Evolutionary conservation across 805 yeast genomes (phyloP), one percentile per base, ranked within the genome.

Genomic region (Limtongia smithiae): DNA sequence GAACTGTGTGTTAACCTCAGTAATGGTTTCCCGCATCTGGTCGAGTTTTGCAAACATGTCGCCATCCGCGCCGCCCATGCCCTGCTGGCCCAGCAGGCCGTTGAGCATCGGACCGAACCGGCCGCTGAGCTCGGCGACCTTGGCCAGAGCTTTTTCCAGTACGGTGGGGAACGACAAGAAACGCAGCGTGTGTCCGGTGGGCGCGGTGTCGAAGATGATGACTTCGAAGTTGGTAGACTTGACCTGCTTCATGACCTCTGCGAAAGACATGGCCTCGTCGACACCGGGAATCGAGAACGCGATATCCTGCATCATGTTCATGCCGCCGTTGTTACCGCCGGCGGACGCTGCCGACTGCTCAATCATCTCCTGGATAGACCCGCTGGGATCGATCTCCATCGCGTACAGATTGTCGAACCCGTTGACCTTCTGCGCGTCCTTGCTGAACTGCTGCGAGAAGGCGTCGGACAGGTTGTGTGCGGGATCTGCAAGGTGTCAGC

Each of bases 391-490:
- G 65, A 93, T 93, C 71, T 93, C 99, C 98, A 93, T 93, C 73
- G 97, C 94, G 27, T 91, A 83, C 62, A 93, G 75, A 64, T 93
- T 93, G 37, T 78, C 64, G 71, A 91, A 76, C 1, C 97, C 97
- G 27, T 91, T 86, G 25, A 93, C 97, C 48, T 82, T 77, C 66
- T 96, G 80, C 2, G 99, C 97, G 60, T 93, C 98, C 66, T 93
- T 93, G 62, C 95, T 95, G 65, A 93, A 93, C 67, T 93, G 93
- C 68, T 93, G 98, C 66, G 96, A 96, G 71, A 93, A 93, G 2
- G 98, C 98, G 68, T 93, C 99, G 36, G 95, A 85, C 60, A 93
- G 75, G 66, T 93, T 93, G 70, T 93, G 99, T 3, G 99, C 99
- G 11, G 99, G 99, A 70, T 93, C 99, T 1, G 97, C 90, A 28